Evolutionary conservation across 768 basidiomycete genomes (phyloP), one percentile per base, ranked within the genome.

Genomic region (Phanerochaete carnosa): DNA sequence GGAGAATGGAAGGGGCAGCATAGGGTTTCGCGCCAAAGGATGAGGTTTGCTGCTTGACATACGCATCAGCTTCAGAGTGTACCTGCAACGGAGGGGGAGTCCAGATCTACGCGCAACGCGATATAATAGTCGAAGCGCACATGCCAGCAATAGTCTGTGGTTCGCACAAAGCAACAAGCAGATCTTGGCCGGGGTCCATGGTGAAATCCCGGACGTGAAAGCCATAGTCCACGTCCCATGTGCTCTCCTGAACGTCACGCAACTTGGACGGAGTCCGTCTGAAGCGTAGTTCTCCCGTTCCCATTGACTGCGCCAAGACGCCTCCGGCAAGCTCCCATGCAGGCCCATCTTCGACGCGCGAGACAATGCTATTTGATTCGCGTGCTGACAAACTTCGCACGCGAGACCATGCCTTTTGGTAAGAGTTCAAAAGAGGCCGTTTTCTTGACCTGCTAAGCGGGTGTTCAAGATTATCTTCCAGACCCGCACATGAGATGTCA

Each of bases 321-420:
- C 63, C 63, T 13, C 63, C 63, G 7, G 55, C 30, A 23, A 64
- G 51, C 29, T 64, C 63, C 63, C 63, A 64, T 7, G 55, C 55
- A 5, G 63, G 63, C 2, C 63, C 63, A 1, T 64, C 63, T 43
- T 55, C 54, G 13, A 30, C n/a, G 22, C 6, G 43, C 19, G 26
- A 29, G 23, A 45, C 15, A 26, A 8, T 8, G 13, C 29, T 37
- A 8, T 57, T 45, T 32, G 30, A 53, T n/a, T 33, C 19, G 19
- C 30, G 46, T 23, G 49, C 26, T 23, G 54, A 35, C 19, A 47
- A 19, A 19, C 11, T 7, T 9, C 13, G 54, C 7, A 57, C 7
- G 16, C 32, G 8, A 3, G 22, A 19, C 50, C 55, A 60, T 25
- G 33, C 39, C 25, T 58, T 39, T 7, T 25, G 39, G 23, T 64